A percentile compares a stretch with the other conserved stretches of the same genome.
Evolutionary conservation across 2,329 filamentous ascomycete genomes (phyloP).

Genomic region (Colletotrichum sojae): DNA sequence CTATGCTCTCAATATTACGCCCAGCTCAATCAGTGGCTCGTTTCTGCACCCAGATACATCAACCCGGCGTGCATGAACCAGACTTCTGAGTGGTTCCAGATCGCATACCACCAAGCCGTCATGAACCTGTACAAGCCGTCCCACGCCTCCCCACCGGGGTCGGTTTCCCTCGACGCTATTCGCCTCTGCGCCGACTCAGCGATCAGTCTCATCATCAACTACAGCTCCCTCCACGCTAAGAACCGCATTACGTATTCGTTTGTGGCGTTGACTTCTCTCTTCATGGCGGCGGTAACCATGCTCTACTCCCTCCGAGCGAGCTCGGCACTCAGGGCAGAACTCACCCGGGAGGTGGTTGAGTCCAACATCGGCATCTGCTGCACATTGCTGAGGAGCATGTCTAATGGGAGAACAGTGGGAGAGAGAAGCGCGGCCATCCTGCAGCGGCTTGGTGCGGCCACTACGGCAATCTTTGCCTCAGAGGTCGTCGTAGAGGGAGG

Average conservation of each 20-base stretch:
- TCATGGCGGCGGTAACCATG: too few species aligned
- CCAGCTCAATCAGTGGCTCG: slow-evolving; percentile 45
- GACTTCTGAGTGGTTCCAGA: slow-evolving; percentile 48
- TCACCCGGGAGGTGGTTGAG: too few species aligned
- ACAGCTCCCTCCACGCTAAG: slow-evolving; percentile 45
- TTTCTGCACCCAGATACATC: slow-evolving; percentile 45
- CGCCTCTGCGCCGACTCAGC: slow-evolving; percentile 40
- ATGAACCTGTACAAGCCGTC: slow-evolving; percentile 46
- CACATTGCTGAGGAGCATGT: too few species aligned
- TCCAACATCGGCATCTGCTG: too few species aligned
- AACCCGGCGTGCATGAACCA: slow-evolving; percentile 44
- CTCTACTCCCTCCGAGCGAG: too few species aligned
- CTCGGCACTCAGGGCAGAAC: too few species aligned
- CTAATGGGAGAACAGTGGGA: too few species aligned
- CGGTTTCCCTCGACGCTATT: slow-evolving; percentile 35
- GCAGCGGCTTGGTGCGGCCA: too few species aligned
- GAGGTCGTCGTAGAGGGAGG: too few species aligned
- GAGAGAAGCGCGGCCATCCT: too few species aligned
- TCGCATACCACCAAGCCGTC: slow-evolving; percentile 46
- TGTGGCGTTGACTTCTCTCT: slow-evolving; percentile 46
- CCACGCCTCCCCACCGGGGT: slow-evolving; percentile 36
- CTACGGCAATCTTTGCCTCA: too few species aligned
- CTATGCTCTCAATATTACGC: slow-evolving; percentile 17
- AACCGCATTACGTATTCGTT: slow-evolving; percentile 48
- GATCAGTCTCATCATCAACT: slow-evolving; percentile 41